Base-by-base conservation (phyloP, 805 yeast species). In the Yarrowia sp. region DNA sequence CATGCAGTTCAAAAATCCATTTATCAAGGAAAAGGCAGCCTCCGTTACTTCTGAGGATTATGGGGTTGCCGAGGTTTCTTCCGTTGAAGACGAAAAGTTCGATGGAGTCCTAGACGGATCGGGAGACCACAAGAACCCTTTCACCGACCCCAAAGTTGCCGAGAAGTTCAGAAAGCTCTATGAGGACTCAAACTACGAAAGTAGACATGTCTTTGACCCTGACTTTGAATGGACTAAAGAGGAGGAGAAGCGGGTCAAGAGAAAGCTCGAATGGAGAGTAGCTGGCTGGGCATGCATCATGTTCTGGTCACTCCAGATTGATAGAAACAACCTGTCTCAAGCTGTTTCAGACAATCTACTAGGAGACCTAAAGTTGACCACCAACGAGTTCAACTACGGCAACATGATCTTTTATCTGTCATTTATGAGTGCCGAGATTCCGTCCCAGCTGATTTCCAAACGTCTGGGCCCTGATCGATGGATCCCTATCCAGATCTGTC, bases 391-490 rank as follows among this genome's bases (percentile, higher is more conserved):
- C 71, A 87, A 87, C 72, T 71, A 78, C 41, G 91, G 89, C 17
- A 81, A 78, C 68, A 85, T 89, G 1, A 76, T 87, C 44, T 82
- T 82, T 68, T 77, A 80, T 59, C 77, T 83, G 2, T 78, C 83
- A 38, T 87, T 87, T 70, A 73, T 87, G 62, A 71, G 77, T 21
- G 83, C 88, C n/a, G 91, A 87, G 72, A 74, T 87, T 11, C 91
- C 91, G 0, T 85, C 90, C 2, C 90, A 87, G 70, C 76, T 86
- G 68, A 75, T 87, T 48, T 83, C 88, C 10, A 86, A 87, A 71
- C 80, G 78, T 56, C 64, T 87, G 21, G 91, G 91, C 10, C 83
- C 89, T 3, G 89, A 85, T 68, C 68, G 80, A 43, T 85, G 87
- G 82, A 82, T 86, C 67, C 90, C 90, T 2, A 75, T 79, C 43